Base-by-base conservation (phyloP, 1,284 basidiomycete genomes). In the Tilletia horrida region DNA sequence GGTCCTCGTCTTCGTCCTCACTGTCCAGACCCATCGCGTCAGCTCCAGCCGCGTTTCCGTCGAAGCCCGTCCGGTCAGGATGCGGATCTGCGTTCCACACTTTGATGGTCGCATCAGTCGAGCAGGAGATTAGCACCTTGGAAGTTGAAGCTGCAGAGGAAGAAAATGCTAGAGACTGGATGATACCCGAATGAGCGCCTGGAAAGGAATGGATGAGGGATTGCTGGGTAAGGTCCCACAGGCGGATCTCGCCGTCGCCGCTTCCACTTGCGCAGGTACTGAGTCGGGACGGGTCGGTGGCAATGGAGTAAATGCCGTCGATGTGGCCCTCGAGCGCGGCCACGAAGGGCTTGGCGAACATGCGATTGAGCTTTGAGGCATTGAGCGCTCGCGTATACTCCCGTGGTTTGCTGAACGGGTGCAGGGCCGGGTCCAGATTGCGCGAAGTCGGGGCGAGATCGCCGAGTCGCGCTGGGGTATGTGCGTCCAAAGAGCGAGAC, bases 331-430 rank as follows among this genome's bases (percentile, higher is more conserved):
- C 94, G 57, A 98, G 82, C 64, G 89, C 87, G 35, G 88, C 92
- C 8, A 99, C 86, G 76, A 98, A 98, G 0, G 96, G 96, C 81
- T 96, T 97, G 29, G 95, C 90, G 81, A 97, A 97, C 84, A 99
- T 92, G 64, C 92, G 86, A 68, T 97, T 94, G 85, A 99, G 90
- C 84, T 99, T 99, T 25, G 90, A 91, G 0, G 95, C 95, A 69
- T 93, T 96, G 62, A 98, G 83, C 1, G 96, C 96, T 68, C 96
- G 88, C 23, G 89, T 93, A 64, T 96, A 92, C 84, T 98, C 95
- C 69, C 96, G 85, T 14, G 93, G 90, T 57, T 91, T 89, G 2
- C 92, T 86, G 82, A 98, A 97, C 0, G 95, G 96, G 80, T 99
- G 95, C 83, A 93, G 88, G 23, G 92, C 85, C 0, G 95, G 93